phyloP scores from a whole-genome alignment of 805 yeast genomes.

The Kurtzmaniella cleridarum region DNA sequence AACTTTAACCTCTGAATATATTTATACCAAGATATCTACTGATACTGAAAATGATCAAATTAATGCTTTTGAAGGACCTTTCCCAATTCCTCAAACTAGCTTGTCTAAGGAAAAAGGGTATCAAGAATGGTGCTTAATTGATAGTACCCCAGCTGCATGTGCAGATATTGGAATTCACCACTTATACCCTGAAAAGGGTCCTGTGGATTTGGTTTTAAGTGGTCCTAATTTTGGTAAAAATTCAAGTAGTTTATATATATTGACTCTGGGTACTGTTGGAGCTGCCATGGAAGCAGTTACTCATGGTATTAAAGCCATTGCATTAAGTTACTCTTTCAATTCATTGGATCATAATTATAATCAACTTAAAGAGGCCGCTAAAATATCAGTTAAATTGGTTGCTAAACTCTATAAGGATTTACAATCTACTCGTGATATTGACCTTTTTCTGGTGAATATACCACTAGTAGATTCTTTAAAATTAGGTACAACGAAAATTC shows the following conservation, averaged over 20 bases:
- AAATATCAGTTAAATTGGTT: constrained; percentile 59
- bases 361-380: constrained; percentile 59
- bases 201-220: constrained; percentile 80
- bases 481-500: constrained; percentile 52
- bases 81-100: constrained; percentile 43
- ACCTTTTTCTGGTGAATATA: constrained; percentile 77
- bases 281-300: constrained; percentile 94
- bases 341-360: constrained; percentile 43
- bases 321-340: constrained; percentile 81
- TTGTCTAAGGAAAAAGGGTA: constrained; percentile 25
- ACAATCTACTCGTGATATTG: constrained; percentile 44
- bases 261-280: constrained; percentile 93
- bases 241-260: constrained; percentile 79
- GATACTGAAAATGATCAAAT: constrained; percentile 28
- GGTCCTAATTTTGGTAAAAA: constrained; percentile 97
- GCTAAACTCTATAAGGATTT: constrained; percentile 55
- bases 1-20: constrained; percentile 52
- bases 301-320: constrained; percentile 65
- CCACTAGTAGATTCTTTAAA: constrained; percentile 60
- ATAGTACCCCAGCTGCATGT: constrained; percentile 96
- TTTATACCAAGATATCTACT: constrained; percentile 48
- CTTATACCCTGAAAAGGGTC: constrained; percentile 41
- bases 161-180: constrained; percentile 85
- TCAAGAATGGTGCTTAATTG: constrained; percentile 82
- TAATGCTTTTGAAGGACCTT: constrained; percentile 65